A percentile compares a stretch with the other conserved stretches of the same genome.
phyloP scores from a whole-genome alignment of 1,284 basidiomycete genomes.

The Taiwanofungus camphoratus region DNA sequence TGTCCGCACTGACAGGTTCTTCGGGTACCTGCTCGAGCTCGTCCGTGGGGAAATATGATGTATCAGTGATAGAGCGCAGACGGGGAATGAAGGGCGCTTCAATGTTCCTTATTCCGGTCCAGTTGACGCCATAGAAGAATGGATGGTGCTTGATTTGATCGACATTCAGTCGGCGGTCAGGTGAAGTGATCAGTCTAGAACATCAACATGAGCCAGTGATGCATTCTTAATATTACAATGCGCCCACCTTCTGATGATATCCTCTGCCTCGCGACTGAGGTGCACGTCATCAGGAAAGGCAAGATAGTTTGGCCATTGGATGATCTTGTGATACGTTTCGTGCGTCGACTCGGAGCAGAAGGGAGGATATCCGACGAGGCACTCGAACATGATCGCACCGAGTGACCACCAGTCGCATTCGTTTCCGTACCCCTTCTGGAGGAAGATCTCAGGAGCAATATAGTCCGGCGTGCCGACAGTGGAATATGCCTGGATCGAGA shows the following conservation, averaged over 20 bases:
- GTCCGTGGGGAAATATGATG: slow-evolving; percentile 96
- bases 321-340: slow-evolving; percentile 98
- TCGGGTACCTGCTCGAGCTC: slow-evolving; percentile 85
- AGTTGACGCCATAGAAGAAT: slow-evolving; percentile 97
- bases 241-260: slow-evolving; percentile 80
- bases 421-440: slow-evolving; percentile 96
- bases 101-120: slow-evolving; percentile 86
- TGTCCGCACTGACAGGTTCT: slow-evolving; percentile 64
- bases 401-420: slow-evolving; percentile 99
- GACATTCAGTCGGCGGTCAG: slow-evolving; percentile 73
- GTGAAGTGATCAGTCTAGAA: slow-evolving; percentile 77
- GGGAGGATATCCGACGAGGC: slow-evolving; percentile 94
- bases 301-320: slow-evolving; percentile 90
- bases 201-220: slow-evolving; percentile 1
- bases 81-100: slow-evolving; percentile 96
- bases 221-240: slow-evolving; percentile 11
- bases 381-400: slow-evolving; percentile 98
- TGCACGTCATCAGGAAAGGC: slow-evolving; percentile 96
- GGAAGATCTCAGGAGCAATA: slow-evolving; percentile 98
- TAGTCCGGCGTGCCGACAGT: slow-evolving; percentile 99
- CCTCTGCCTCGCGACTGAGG: slow-evolving; percentile 88
- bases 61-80: slow-evolving; percentile 89
- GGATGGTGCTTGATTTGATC: slow-evolving; percentile 92
- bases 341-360: slow-evolving; percentile 98
- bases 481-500: slow-evolving; percentile 78